phyloP scores from a whole-genome alignment of 768 basidiomycete species.

The Russula earlei region DNA sequence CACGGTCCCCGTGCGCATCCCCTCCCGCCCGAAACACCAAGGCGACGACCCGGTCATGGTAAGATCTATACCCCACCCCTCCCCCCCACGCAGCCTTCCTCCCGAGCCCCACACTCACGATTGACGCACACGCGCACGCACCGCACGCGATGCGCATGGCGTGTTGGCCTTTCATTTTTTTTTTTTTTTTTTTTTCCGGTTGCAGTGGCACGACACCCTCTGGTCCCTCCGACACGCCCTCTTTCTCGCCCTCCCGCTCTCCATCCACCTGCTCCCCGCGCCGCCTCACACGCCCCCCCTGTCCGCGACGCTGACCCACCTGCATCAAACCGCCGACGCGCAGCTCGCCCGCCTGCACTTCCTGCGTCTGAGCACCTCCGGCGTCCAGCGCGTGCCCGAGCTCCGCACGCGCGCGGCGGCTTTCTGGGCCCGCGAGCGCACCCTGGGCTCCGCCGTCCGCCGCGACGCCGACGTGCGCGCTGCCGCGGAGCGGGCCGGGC shows the following conservation, averaged over 20 bases:
- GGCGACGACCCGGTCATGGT: slow-evolving; percentile 12
- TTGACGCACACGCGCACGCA: too few relatives aligned
- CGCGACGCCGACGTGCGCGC: slow-evolving; percentile 11
- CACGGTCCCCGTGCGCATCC: slow-evolving; percentile 6
- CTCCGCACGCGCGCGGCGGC: slow-evolving; percentile 3
- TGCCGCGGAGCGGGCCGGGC: neutral
- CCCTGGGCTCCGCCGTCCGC: slow-evolving; percentile 11
- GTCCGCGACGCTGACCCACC: neutral
- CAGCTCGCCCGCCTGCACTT: slow-evolving; percentile 10
- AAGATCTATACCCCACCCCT: neutral
- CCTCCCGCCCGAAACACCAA: neutral
- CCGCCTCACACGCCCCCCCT: neutral
- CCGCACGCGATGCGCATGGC: too few relatives aligned
- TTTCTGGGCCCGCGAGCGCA: slow-evolving; percentile 9
- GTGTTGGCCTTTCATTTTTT: too few relatives aligned
- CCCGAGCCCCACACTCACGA: too few relatives aligned
- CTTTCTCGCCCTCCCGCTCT: slow-evolving; percentile 15
- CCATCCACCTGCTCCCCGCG: slow-evolving; percentile 12
- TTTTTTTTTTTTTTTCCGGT: too few relatives aligned
- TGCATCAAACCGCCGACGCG: neutral
- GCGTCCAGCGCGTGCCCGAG: slow-evolving; percentile 6
- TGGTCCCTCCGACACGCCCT: slow-evolving; percentile 17
- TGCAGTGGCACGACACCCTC: slow-evolving; percentile 16
- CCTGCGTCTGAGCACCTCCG: slow-evolving; percentile 1
- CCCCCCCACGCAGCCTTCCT: neutral